Evolutionary conservation across 441 rosid genomes (phyloP).

Genomic region (Erodium texanum): DNA sequence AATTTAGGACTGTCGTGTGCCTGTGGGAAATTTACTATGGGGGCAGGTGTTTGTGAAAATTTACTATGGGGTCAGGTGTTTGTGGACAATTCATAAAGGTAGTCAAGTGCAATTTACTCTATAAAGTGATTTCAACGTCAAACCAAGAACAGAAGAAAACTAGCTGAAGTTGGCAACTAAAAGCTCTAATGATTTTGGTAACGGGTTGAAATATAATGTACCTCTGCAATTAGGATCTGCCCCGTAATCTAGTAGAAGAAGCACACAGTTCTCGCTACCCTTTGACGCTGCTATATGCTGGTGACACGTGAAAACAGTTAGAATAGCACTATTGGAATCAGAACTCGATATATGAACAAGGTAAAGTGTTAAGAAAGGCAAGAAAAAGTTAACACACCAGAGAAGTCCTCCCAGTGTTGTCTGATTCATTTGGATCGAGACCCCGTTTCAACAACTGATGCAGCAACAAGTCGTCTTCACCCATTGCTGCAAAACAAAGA

Average conservation of each 20-base stretch:
- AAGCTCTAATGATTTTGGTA: no score
- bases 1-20: no score
- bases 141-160: slow-evolving; percentile 23
- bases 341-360: no score
- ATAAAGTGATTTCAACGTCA: not conserved
- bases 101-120: no score
- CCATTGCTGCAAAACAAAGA: slow-evolving; percentile 59
- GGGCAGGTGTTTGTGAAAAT: no score
- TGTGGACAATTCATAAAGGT: no score
- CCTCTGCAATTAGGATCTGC: slow-evolving; percentile 76
- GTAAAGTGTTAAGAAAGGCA: no score
- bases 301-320: not conserved
- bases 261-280: slow-evolving; percentile 54
- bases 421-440: slow-evolving; percentile 34
- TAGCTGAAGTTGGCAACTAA: not conserved
- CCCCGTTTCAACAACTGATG: slow-evolving; percentile 64
- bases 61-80: no score
- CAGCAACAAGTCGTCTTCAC: slow-evolving; percentile 72
- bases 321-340: not conserved
- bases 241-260: slow-evolving; percentile 58
- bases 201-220: slow-evolving; percentile 23
- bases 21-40: no score
- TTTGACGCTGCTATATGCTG: slow-evolving; percentile 69
- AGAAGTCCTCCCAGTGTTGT: slow-evolving; percentile 41
- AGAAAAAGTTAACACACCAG: slow-evolving; percentile 9